A percentile compares a stretch with the other conserved stretches of the same genome.
Evolutionary conservation across 192 early-diverging fungal species (phyloP).

Genomic region (Podila epigama): DNA sequence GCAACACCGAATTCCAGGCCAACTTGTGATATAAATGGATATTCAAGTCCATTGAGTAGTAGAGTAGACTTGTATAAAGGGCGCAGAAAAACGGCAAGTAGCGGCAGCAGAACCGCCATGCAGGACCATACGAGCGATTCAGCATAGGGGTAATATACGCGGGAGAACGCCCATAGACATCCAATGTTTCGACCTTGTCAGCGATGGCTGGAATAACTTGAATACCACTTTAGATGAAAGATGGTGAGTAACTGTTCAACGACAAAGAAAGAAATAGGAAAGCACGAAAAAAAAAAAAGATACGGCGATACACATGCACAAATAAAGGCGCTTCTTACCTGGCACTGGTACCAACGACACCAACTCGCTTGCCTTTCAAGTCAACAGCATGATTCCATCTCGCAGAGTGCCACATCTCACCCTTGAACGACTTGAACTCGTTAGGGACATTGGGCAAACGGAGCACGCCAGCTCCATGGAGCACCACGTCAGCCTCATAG

Average conservation of each 20-base stretch:
- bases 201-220: constrained; percentile 53
- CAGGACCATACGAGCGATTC: constrained; percentile 22
- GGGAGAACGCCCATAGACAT: constrained; percentile 53
- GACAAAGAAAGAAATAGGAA: neutral
- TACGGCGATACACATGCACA: neutral
- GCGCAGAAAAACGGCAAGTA: constrained; percentile 40
- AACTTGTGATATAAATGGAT: constrained; percentile 35
- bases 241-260: no score
- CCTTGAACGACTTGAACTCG: constrained; percentile 53
- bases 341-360: constrained; percentile 53
- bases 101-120: constrained; percentile 38
- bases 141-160: constrained; percentile 46
- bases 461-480: constrained; percentile 49
- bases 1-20: constrained; percentile 30
- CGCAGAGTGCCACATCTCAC: constrained; percentile 50
- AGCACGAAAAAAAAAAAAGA: neutral
- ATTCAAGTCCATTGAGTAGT: constrained; percentile 23
- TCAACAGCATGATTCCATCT: constrained; percentile 52
- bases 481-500: constrained; percentile 38
- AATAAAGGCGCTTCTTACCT: constrained; percentile 11
- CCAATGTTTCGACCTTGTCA: constrained; percentile 37
- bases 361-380: constrained; percentile 54
- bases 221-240: constrained; percentile 28
- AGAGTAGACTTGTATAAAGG: constrained; percentile 37
- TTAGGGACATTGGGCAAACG: constrained; percentile 44